Conservation (phyloP, 225 moss, liverwort and hornwort genomes). For the Asterella californica region DNA sequence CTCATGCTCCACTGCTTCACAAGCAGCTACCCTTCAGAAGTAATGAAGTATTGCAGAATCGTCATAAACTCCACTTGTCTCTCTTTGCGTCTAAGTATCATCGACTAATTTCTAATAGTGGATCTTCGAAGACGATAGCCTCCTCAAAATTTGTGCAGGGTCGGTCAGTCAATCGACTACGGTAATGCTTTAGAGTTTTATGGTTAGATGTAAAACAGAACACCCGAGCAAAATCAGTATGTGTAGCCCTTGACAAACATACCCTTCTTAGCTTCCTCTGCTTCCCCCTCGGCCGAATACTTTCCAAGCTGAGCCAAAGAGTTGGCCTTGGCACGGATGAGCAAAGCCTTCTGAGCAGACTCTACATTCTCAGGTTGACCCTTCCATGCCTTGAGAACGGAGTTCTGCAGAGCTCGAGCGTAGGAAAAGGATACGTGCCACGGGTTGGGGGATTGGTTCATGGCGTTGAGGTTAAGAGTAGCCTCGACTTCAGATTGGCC, state of each 20-base stretch:
- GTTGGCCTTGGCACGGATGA: slow-evolving; percentile 20
- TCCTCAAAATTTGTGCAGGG: slow-evolving; percentile 16
- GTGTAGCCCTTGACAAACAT: slow-evolving; percentile 25
- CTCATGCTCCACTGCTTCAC: slow-evolving; percentile 16
- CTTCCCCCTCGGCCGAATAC: slow-evolving; percentile 19
- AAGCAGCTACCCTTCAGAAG: slow-evolving; percentile 20
- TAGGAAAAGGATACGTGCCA: slow-evolving; percentile 26
- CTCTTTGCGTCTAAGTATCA: neutral
- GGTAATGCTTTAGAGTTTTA: neutral
- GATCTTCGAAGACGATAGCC: slow-evolving; percentile 19
- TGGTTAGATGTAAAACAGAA: neutral
- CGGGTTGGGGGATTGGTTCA: slow-evolving; percentile 19
- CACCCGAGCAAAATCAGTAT: neutral
- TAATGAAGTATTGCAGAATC: slow-evolving; percentile 12
- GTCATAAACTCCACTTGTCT: slow-evolving; percentile 14
- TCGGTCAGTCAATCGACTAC: neutral
- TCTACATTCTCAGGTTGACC: slow-evolving; percentile 14
- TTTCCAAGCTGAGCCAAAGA: slow-evolving; percentile 22
- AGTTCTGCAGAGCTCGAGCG: slow-evolving; percentile 17
- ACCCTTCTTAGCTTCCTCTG: slow-evolving; percentile 24
- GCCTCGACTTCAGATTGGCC: slow-evolving; percentile 26
- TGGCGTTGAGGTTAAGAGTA: slow-evolving; percentile 21
- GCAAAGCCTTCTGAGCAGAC: slow-evolving; percentile 17
- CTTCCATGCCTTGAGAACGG: slow-evolving; percentile 21
- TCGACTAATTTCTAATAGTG: slow-evolving; percentile 14